Percentiles rank a stretch among this genome's conserved stretches.
phyloP scores from a whole-genome alignment of 2,329 filamentous ascomycete genomes.

The Sphaerulina vaccinii region DNA sequence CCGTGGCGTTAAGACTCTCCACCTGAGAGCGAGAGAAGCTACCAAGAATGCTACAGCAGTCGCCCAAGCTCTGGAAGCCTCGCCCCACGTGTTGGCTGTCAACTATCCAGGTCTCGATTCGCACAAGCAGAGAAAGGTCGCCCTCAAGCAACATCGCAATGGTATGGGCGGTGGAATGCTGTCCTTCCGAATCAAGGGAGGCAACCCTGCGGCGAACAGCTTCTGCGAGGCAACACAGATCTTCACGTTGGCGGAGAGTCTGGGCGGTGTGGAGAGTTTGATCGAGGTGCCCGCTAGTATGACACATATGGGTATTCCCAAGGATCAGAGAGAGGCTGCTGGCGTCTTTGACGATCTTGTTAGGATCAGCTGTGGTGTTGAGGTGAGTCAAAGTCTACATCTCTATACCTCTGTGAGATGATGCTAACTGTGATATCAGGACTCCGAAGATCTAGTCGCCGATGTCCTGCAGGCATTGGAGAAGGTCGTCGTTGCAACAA shows the following conservation, averaged over 20 bases:
- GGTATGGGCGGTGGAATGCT: slow-evolving; percentile 97
- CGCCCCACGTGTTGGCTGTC: slow-evolving; percentile 79
- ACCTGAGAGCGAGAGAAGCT: slow-evolving; percentile 85
- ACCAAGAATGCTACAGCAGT: slow-evolving; percentile 76
- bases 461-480: slow-evolving; percentile 84
- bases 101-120: slow-evolving; percentile 92
- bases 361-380: slow-evolving; percentile 87
- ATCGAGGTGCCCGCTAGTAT: slow-evolving; percentile 92
- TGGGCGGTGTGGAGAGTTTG: slow-evolving; percentile 89
- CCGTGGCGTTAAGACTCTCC: slow-evolving; percentile 92
- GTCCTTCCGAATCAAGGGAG: slow-evolving; percentile 88
- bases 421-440: slow-evolving; percentile 41
- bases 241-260: slow-evolving; percentile 88
- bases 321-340: slow-evolving; percentile 83
- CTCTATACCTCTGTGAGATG: background rate
- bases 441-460: slow-evolving; percentile 75
- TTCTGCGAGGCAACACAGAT: slow-evolving; percentile 90
- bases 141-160: slow-evolving; percentile 85
- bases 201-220: slow-evolving; percentile 77
- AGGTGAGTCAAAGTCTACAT: slow-evolving; percentile 41
- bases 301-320: slow-evolving; percentile 95
- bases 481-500: slow-evolving; percentile 61
- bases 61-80: slow-evolving; percentile 73
- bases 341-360: slow-evolving; percentile 95
- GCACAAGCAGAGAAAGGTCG: slow-evolving; percentile 82